phyloP scores from a whole-genome alignment of 2,329 filamentous ascomycete species.

The Gliomastix tumulicola region DNA sequence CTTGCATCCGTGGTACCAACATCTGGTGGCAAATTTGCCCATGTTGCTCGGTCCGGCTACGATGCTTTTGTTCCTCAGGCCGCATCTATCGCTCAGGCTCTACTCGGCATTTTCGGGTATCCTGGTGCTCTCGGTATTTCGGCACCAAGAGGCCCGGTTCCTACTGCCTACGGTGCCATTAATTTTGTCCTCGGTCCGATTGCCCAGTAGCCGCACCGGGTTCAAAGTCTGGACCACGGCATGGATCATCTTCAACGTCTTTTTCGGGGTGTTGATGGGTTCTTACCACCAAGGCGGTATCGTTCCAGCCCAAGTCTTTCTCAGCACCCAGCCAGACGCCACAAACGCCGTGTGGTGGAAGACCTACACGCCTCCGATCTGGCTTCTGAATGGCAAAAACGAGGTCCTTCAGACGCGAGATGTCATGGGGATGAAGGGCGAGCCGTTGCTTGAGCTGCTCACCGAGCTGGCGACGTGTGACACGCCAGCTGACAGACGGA shows the following conservation, averaged over 20 bases:
- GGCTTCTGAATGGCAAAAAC: slow-evolving; percentile 72
- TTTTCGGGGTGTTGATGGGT: slow-evolving; percentile 69
- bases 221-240: slow-evolving; percentile 47
- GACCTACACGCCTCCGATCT: slow-evolving; percentile 75
- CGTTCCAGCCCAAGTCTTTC: slow-evolving; percentile 67
- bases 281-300: slow-evolving; percentile 76
- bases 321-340: slow-evolving; percentile 63
- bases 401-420: slow-evolving; percentile 64
- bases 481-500: slow-evolving; percentile 47
- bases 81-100: slow-evolving; percentile 53
- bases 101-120: slow-evolving; percentile 70
- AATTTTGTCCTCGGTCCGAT: slow-evolving; percentile 64
- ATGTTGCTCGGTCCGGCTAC: slow-evolving; percentile 66
- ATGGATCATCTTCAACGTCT: slow-evolving; percentile 65
- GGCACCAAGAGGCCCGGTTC: slow-evolving; percentile 77
- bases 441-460: slow-evolving; percentile 52
- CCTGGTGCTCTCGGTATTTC: slow-evolving; percentile 63
- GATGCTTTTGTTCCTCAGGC: slow-evolving; percentile 49
- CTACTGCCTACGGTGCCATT: slow-evolving; percentile 68
- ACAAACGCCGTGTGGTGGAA: slow-evolving; percentile 78
- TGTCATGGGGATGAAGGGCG: slow-evolving; percentile 64
- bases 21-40: slow-evolving; percentile 62
- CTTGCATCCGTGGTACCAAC: slow-evolving; percentile 73
- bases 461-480: slow-evolving; percentile 55
- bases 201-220: slow-evolving; percentile 49